Conservation (phyloP, 2,329 filamentous ascomycete species). For the Botrytis byssoidea region DNA sequence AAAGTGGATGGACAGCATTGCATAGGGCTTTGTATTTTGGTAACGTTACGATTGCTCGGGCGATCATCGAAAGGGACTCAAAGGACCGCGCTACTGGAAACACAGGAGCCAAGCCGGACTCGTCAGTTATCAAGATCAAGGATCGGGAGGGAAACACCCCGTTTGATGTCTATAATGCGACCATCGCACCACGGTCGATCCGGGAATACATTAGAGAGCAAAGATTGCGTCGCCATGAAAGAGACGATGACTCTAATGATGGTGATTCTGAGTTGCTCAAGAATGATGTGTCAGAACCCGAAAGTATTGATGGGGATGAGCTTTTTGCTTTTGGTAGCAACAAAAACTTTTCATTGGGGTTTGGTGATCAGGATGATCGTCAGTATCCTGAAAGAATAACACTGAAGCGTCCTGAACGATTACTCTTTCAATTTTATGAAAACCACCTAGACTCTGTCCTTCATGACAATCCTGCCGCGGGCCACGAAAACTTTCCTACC, state of each 20-base stretch:
- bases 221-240: neutral
- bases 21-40: slow-evolving; percentile 89
- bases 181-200: slow-evolving; percentile 73
- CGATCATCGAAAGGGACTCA: slow-evolving; percentile 75
- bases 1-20: slow-evolving; percentile 94
- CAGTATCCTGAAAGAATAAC: slow-evolving; percentile 86
- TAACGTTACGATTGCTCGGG: slow-evolving; percentile 80
- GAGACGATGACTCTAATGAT: slow-evolving; percentile 43
- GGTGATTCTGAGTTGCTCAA: slow-evolving; percentile 34
- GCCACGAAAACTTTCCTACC: slow-evolving; percentile 33
- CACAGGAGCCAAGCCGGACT: slow-evolving; percentile 59
- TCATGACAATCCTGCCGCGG: slow-evolving; percentile 26
- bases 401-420: slow-evolving; percentile 72
- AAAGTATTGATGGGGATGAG: slow-evolving; percentile 67
- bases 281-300: slow-evolving; percentile 10
- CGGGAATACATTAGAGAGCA: slow-evolving; percentile 44
- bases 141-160: slow-evolving; percentile 93
- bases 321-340: slow-evolving; percentile 95
- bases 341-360: slow-evolving; percentile 86
- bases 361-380: slow-evolving; percentile 93
- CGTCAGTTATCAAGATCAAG: slow-evolving; percentile 85
- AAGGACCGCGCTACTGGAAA: slow-evolving; percentile 45
- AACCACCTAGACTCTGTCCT: slow-evolving; percentile 55
- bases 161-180: slow-evolving; percentile 87
- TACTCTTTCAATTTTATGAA: slow-evolving; percentile 70